Percentiles rank a stretch among this genome's conserved stretches.
Conservation (phyloP, 805 yeast genomes). For the Hanseniaspora pseudoguilliermondii region DNA sequence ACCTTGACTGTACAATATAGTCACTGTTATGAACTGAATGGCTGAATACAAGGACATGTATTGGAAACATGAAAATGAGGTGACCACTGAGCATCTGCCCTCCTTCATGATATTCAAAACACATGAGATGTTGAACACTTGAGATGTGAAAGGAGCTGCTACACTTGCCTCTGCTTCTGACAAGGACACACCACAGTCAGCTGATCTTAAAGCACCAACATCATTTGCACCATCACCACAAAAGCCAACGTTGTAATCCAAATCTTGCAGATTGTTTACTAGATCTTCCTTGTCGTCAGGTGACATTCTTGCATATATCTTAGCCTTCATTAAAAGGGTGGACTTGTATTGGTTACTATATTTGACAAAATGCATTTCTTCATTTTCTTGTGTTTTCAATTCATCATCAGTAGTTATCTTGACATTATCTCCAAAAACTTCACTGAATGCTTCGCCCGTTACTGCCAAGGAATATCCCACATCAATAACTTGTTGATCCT, state of each 20-base stretch:
- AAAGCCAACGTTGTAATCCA: constrained; percentile 89
- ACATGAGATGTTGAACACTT: constrained; percentile 82
- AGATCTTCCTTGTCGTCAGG: constrained; percentile 97
- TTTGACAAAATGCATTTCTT: constrained; percentile 2
- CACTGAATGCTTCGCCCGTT: constrained; percentile 85
- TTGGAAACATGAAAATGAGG: constrained; percentile 93
- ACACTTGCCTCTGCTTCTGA: constrained; percentile 98
- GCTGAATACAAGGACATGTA: constrained; percentile 96
- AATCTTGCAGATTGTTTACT: constrained; percentile 67
- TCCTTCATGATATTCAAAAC: constrained; percentile 83
- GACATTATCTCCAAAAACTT: constrained; percentile 39
- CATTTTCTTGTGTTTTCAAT: constrained; percentile 21
- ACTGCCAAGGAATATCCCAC: constrained; percentile 60
- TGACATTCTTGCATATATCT: constrained; percentile 91
- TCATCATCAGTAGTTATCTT: constrained; percentile 14
- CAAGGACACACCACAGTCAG: constrained; percentile 90
- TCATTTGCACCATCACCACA: constrained; percentile 99
- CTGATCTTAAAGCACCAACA: constrained; percentile 95
- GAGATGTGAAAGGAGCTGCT: constrained; percentile 95
- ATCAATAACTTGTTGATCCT: constrained; percentile 15
- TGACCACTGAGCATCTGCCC: constrained; percentile 88
- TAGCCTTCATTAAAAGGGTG: constrained; percentile 54
- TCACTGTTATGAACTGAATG: constrained; percentile 81
- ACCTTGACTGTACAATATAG: constrained; percentile 75
- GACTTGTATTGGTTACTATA: constrained; percentile 33